phyloP scores from a whole-genome alignment of 2,329 filamentous ascomycete genomes.

The Trichoderma simmonsii region DNA sequence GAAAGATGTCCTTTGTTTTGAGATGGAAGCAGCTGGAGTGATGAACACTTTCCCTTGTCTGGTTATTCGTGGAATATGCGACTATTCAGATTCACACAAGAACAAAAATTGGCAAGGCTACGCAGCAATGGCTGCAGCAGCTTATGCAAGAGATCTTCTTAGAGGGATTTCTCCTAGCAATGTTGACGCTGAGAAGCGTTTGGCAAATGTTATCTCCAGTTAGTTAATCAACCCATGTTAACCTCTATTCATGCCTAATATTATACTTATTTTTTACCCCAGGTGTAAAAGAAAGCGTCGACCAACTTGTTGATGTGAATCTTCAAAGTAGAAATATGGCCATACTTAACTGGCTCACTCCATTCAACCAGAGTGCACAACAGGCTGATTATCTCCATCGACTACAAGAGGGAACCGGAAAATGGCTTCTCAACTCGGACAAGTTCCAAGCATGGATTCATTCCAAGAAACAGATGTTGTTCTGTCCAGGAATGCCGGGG shows the following conservation, averaged over 20 bases:
- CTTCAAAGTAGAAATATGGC: background rate
- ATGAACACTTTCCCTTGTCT: constrained; percentile 32
- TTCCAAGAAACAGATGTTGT: constrained; percentile 20
- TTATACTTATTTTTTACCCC: background rate
- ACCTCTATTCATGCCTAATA: rapidly evolving
- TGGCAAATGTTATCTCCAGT: constrained; percentile 8
- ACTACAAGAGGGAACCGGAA: constrained; percentile 40
- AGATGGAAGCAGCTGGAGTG: constrained; percentile 33
- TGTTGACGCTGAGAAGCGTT: constrained; percentile 16
- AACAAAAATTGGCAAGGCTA: constrained; percentile 32
- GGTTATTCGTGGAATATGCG: constrained; percentile 35
- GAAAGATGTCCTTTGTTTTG: constrained; percentile 24
- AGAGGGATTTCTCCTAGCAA: constrained; percentile 13
- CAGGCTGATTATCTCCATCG: constrained; percentile 35
- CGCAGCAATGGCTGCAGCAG: constrained; percentile 31
- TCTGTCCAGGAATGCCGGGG: constrained; percentile 47
- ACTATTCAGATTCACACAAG: constrained; percentile 36
- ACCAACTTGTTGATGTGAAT: background rate
- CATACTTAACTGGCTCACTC: constrained; percentile 22
- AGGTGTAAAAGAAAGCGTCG: background rate
- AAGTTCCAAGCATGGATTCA: constrained; percentile 35
- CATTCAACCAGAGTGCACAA: constrained; percentile 34
- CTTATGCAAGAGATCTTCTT: constrained; percentile 28
- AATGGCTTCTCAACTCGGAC: constrained; percentile 43
- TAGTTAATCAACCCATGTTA: background rate